These are phyloP conservation scores for Trichoderma breve DNA, from an alignment of 2,329 filamentous ascomycete genomes.

Conservation along the genomic window DNA sequence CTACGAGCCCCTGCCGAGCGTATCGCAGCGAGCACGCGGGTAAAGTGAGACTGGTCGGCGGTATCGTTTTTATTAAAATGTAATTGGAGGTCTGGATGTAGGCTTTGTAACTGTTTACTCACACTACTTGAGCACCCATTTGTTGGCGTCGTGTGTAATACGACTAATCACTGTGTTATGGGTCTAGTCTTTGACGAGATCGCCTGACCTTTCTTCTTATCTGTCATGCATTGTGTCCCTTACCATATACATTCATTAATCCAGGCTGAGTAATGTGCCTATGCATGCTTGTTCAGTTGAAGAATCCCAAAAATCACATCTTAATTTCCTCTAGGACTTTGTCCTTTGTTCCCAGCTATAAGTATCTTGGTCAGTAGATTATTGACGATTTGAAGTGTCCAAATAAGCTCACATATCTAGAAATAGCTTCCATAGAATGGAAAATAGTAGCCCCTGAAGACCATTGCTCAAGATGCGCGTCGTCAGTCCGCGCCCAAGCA, in stretches of 20 bases:
- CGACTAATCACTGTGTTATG: neutral
- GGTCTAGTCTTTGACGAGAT: neutral
- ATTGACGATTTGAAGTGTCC: neutral
- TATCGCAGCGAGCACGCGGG: neutral
- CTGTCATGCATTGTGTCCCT: neutral
- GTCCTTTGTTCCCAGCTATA: conserved; percentile 11
- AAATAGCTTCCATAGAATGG: conserved; percentile 50
- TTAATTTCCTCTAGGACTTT: neutral
- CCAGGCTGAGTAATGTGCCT: neutral
- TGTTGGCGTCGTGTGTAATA: neutral
- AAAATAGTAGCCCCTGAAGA: conserved; percentile 46
- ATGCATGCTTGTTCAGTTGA: neutral
- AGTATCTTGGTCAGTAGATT: neutral
- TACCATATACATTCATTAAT: neutral
- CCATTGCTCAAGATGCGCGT: conserved; percentile 50
- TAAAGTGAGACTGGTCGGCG: neutral
- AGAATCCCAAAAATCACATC: neutral
- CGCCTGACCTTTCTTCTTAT: neutral
- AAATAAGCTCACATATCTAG: conserved; percentile 43
- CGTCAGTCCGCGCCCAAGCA: conserved; percentile 46
- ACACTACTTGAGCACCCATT: neutral
- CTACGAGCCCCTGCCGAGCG: neutral
- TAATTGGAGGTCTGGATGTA: neutral
- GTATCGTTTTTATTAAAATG: neutral
- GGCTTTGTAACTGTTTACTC: neutral